phyloP scores from a whole-genome alignment of 805 yeast species.

The Candida ponderosae region DNA sequence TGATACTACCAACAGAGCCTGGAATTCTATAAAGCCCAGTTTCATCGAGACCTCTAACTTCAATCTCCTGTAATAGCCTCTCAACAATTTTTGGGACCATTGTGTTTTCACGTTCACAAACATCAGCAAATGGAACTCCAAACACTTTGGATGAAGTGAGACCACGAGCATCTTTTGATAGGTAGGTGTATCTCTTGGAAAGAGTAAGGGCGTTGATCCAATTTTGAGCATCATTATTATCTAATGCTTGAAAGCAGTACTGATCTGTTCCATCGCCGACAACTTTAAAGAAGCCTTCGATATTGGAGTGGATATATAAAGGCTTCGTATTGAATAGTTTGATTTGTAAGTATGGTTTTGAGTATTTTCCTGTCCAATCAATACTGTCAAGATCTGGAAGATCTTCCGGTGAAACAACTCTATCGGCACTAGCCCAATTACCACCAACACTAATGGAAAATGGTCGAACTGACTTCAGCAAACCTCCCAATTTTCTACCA shows the following conservation, averaged over 20 bases:
- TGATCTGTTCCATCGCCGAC: slow-evolving; percentile 42
- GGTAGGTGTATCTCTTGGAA: slow-evolving; percentile 33
- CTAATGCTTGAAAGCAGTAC: slow-evolving; percentile 58
- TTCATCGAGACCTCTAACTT: slow-evolving; percentile 80
- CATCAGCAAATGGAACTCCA: slow-evolving; percentile 76
- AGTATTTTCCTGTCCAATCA: slow-evolving; percentile 27
- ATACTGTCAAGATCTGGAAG: slow-evolving; percentile 46
- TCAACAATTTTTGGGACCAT: slow-evolving; percentile 60
- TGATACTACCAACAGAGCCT: slow-evolving; percentile 53
- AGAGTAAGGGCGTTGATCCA: slow-evolving; percentile 52
- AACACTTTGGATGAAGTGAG: slow-evolving; percentile 49
- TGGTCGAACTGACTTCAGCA: slow-evolving; percentile 50
- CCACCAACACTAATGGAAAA: slow-evolving; percentile 45
- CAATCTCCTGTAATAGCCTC: slow-evolving; percentile 65
- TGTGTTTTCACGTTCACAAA: slow-evolving; percentile 65
- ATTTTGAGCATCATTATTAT: slow-evolving; percentile 54
- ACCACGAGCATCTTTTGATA: slow-evolving; percentile 32
- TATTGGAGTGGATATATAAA: slow-evolving; percentile 26
- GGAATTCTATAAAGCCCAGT: slow-evolving; percentile 82
- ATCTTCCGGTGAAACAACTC: slow-evolving; percentile 40
- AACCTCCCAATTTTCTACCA: slow-evolving; percentile 46
- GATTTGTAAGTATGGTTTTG: slow-evolving; percentile 43
- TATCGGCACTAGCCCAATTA: slow-evolving; percentile 32
- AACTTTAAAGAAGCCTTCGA: slow-evolving; percentile 35
- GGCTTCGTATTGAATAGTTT: slow-evolving; percentile 35